Base-by-base conservation (phyloP, 495 filamentous ascomycete species). In the Xylaria curta region DNA sequence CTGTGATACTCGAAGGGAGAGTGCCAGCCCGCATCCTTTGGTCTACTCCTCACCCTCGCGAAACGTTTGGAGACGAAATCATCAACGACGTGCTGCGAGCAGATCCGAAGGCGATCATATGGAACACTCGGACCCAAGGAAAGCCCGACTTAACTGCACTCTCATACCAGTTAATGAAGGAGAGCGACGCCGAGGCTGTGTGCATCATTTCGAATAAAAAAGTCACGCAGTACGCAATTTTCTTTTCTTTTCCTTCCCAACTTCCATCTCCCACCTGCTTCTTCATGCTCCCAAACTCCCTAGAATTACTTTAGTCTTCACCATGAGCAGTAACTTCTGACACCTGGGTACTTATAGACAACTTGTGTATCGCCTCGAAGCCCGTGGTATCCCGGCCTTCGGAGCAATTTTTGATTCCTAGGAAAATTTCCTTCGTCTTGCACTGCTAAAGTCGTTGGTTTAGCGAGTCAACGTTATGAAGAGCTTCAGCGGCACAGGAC, bases 351-450 rank as follows among this genome's bases (percentile, higher is more conserved):
- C 21, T 63, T 24, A 21, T 28, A 63, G 60, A 63, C 85, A 86
- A 74, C 81, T 92, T 13, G 88, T 91, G 5, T 91, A 89, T 80
- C 87, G 86, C 47, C 81, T 94, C 68, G 90, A 94, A 80, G 84
- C 82, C 42, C 82, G 87, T 66, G 89, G 90, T 1, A 80, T 91
- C 46, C 87, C 89, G 36, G 90, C 90, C 13, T 93, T 86, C 80
- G 91, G 91, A 19, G 87, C 91, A 17, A 91, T 94, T 74, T 94
- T 91, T 78, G 91, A 94, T 81, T 91, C 89, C 44, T 93, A 80
- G 85, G 40, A 59, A 58, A 70, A 28, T 26, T 33, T n/a, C 9
- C 31, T 59, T 36, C n/a, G 24, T 40, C 33, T 38, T 13, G 4
- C 31, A 6, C 4, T 60, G 58, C 58, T 4, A 40, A 60, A 12